phyloP scores from a whole-genome alignment of 768 basidiomycete genomes.

The Pisolithus marmoratus region DNA sequence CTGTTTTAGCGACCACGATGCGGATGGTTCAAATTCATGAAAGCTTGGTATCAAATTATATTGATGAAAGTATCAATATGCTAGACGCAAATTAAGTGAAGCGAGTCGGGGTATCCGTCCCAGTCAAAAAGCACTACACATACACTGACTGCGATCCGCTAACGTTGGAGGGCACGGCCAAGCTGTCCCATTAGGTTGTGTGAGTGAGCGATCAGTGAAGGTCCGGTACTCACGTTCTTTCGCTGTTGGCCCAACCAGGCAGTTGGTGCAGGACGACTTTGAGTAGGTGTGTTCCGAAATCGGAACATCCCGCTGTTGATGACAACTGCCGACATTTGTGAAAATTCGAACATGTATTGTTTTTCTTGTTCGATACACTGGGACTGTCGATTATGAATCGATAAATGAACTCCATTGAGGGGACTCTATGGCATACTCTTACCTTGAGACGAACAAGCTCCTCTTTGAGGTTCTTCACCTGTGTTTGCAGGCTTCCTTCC shows the following conservation, averaged over 20 bases:
- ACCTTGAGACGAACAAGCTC: conserved; percentile 58
- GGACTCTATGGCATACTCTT: not conserved
- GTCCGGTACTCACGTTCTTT: conserved; percentile 31
- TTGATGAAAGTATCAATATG: not conserved
- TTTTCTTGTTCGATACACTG: conserved; percentile 48
- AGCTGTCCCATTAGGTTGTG: conserved; percentile 13
- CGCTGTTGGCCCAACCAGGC: conserved; percentile 73
- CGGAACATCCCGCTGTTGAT: conserved; percentile 65
- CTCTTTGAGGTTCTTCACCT: conserved; percentile 61
- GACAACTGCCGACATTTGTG: conserved; percentile 72
- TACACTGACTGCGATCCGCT: not conserved
- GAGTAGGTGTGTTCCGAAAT: conserved; percentile 54
- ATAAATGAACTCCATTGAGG: not conserved
- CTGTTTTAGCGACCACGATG: too few relatives aligned
- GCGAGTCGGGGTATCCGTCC: conserved; percentile 12
- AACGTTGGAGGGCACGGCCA: conserved; percentile 25
- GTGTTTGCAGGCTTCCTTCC: conserved; percentile 56
- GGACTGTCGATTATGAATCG: conserved; percentile 29
- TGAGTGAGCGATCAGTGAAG: not conserved
- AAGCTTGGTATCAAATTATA: not conserved
- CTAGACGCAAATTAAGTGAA: conserved; percentile 5
- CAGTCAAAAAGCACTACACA: not conserved
- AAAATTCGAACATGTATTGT: conserved; percentile 71
- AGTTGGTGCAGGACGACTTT: conserved; percentile 42
- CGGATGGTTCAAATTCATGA: too few relatives aligned